phyloP scores from a whole-genome alignment of 2,329 filamentous ascomycete genomes.

The Xylariaceae sp. region DNA sequence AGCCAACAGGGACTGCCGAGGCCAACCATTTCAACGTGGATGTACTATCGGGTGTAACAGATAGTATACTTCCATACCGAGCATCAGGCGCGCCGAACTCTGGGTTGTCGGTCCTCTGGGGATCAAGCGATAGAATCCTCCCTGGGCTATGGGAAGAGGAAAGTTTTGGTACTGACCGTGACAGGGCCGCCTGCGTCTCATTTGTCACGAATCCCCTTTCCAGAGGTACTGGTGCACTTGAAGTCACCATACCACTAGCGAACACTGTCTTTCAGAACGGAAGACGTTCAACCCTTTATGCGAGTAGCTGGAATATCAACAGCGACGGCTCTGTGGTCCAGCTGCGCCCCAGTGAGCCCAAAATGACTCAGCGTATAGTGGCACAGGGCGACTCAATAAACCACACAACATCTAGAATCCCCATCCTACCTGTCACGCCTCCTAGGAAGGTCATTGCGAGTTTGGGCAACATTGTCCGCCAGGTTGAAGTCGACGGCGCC shows the following conservation, averaged over 20 bases:
- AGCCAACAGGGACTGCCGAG: not conserved
- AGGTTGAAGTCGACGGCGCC: conserved; percentile 46
- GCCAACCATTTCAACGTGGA: conserved; percentile 33
- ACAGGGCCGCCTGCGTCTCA: conserved; percentile 39
- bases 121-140: conserved; percentile 37
- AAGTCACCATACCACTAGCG: conserved; percentile 59
- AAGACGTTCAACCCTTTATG: conserved; percentile 52
- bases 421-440: conserved; percentile 58
- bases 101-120: conserved; percentile 51
- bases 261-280: conserved; percentile 75
- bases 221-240: conserved; percentile 23
- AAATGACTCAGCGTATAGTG: conserved; percentile 36
- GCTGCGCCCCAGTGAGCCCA: conserved; percentile 32
- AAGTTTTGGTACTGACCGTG: conserved; percentile 28
- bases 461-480: conserved; percentile 74
- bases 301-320: conserved; percentile 36
- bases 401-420: conserved; percentile 26
- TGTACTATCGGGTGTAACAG: conserved; percentile 51
- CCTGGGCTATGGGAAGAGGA: conserved; percentile 41
- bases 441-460: conserved; percentile 58
- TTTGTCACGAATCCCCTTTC: conserved; percentile 35
- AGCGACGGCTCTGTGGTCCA: conserved; percentile 18
- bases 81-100: conserved; percentile 31
- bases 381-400: conserved; percentile 16
- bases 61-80: conserved; percentile 43